phyloP scores from a whole-genome alignment of 768 basidiomycete genomes.

The Agrocybe praecox region DNA sequence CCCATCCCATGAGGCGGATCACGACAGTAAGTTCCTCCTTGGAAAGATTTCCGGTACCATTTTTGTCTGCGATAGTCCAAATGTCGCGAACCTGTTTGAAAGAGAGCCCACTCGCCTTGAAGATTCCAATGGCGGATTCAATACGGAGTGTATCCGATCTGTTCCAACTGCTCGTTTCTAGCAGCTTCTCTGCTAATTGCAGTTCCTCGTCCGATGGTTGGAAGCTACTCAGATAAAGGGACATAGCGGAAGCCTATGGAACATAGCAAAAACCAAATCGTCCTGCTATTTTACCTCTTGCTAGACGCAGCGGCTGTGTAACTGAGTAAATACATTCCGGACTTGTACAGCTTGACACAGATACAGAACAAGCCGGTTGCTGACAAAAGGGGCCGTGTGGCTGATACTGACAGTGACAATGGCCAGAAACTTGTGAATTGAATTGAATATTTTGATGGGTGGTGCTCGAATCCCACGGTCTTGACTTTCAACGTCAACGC shows the following conservation, averaged over 20 bases:
- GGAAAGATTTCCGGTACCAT: slow-evolving; percentile 4
- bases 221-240: not conserved
- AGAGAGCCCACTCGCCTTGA: slow-evolving; percentile 8
- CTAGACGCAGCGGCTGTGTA: not conserved
- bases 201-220: slow-evolving; percentile 3
- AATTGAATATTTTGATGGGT: too few relatives aligned
- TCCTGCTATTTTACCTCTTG: too few relatives aligned
- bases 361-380: too few relatives aligned
- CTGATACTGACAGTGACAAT: too few relatives aligned
- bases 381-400: too few relatives aligned
- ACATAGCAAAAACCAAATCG: not conserved
- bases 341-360: too few relatives aligned
- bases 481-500: too few relatives aligned
- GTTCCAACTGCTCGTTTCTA: slow-evolving; percentile 8
- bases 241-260: not conserved
- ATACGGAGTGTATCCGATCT: slow-evolving; percentile 3
- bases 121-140: slow-evolving; percentile 11
- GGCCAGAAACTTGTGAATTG: too few relatives aligned
- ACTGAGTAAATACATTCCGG: too few relatives aligned
- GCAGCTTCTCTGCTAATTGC: not conserved
- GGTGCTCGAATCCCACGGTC: too few relatives aligned
- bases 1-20: slow-evolving; percentile 14
- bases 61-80: slow-evolving; percentile 12
- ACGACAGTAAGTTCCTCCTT: slow-evolving; percentile 9
- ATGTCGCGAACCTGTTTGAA: slow-evolving; percentile 10